Conservation (phyloP, 345 rosid species). For the Turnera subulata region DNA sequence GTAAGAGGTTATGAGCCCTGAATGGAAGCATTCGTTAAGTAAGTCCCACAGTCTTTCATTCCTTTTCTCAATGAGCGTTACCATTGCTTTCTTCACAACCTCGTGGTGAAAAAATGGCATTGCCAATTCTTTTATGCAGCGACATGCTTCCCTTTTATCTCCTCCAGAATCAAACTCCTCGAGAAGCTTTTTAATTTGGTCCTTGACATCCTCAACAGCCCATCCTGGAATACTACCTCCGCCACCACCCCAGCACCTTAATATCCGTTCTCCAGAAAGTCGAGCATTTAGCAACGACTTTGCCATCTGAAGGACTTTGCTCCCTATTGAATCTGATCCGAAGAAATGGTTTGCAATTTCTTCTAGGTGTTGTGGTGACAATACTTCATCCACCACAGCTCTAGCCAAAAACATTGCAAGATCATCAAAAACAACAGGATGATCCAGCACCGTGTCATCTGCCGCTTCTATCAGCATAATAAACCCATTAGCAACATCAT, state of each 20-base stretch:
- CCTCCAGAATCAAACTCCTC: conserved; percentile 87
- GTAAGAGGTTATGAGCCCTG: conserved; percentile 67
- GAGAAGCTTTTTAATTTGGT: conserved; percentile 55
- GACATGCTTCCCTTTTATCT: conserved; percentile 60
- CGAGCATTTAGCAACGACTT: conserved; percentile 69
- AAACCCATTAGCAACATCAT: conserved; percentile 63
- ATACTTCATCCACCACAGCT: conserved; percentile 77
- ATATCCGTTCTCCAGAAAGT: conserved; percentile 72
- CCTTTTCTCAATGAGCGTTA: conserved; percentile 57
- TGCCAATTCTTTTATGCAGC: conserved; percentile 75
- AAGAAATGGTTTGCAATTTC: conserved; percentile 50
- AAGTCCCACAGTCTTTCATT: conserved; percentile 53
- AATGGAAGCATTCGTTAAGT: conserved; percentile 47
- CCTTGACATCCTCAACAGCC: conserved; percentile 71
- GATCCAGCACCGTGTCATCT: conserved; percentile 75
- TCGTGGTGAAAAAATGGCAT: conserved; percentile 93
- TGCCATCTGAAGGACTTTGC: conserved; percentile 65
- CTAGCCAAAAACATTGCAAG: conserved; percentile 83
- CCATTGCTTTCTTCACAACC: conserved; percentile 68
- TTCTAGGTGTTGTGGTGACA: conserved; percentile 70
- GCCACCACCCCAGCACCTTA: conserved; percentile 87
- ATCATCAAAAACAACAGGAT: conserved; percentile 77
- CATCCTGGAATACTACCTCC: conserved; percentile 60
- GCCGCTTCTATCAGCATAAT: conserved; percentile 70
- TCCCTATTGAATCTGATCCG: conserved; percentile 48